Evolutionary conservation across 306 rosid genomes (phyloP).

Genomic region (Cucurbita maxima): DNA sequence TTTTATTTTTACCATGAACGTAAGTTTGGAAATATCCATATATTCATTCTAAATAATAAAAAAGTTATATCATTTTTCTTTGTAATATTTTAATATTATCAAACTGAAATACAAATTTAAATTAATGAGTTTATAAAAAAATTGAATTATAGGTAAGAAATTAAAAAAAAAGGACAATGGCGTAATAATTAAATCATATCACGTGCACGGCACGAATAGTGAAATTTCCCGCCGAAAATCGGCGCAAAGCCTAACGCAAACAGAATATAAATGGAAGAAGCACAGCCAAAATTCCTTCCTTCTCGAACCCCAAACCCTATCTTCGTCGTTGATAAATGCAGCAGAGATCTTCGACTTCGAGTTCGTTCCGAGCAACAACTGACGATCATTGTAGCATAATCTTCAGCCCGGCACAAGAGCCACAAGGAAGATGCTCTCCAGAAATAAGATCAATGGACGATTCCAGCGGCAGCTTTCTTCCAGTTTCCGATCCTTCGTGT

Average conservation of each 20-base stretch:
- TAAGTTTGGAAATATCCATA: too few species aligned
- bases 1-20: too few species aligned
- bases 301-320: background rate
- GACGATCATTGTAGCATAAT: conserved; percentile 12
- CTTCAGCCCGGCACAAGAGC: conserved; percentile 5
- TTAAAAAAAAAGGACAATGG: too few species aligned
- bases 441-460: conserved; percentile 8
- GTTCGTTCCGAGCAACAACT: conserved; percentile 13
- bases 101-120: too few species aligned
- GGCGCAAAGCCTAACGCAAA: background rate
- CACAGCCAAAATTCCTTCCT: background rate
- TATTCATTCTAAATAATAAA: too few species aligned
- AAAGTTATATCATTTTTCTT: too few species aligned
- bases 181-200: background rate
- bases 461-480: conserved; percentile 17
- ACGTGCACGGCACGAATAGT: background rate
- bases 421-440: conserved; percentile 4
- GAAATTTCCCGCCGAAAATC: background rate
- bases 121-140: too few species aligned
- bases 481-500: conserved; percentile 16
- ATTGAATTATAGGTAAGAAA: too few species aligned
- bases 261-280: background rate
- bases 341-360: conserved; percentile 28
- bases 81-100: too few species aligned
- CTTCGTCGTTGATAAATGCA: conserved; percentile 18